Base-by-base conservation (phyloP, 2,329 filamentous ascomycete genomes). In the Neoarthrinium moseri region DNA sequence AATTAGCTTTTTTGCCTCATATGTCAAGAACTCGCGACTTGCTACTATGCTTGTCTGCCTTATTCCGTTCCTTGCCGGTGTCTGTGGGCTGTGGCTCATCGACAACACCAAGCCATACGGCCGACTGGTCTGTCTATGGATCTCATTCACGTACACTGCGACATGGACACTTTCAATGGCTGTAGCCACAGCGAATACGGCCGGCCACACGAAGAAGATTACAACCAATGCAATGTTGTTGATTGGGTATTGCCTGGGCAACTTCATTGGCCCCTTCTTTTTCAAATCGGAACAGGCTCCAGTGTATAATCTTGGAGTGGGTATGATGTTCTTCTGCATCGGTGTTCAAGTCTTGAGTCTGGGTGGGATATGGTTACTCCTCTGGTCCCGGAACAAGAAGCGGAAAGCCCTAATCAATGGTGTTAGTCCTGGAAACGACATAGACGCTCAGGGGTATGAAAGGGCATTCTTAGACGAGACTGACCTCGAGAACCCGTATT, bases 251-350 rank as follows among this genome's bases (percentile, higher is more conserved):
- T 83, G 79, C 54, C 71, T 76, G 2, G 81, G 80, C 5, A 84
- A 84, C 54, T 81, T 84, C 33, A 74, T 72, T 4, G 77, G 80
- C 0, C 82, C 82, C 0, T 83, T 84, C 61, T 84, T 84, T 64
- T 85, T 83, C 61, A 74, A 75, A 41, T 63, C 71, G 0, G 56
- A 69, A n/a, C 78, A 85, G 51, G 67, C 70, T 3, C 70, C 68
- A 4, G 60, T 59, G 4, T 72, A 72, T 21, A 58, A 54, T 11
- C 58, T 68, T 1, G 72, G 70, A 6, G 71, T 73, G 32, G 64
- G 64, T 12, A 69, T 67, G 0, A 61, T 73, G n/a, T 60, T 74
- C 13, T 64, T 70, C 3, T 60, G 66, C 17, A 66, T 71, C 54
- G 63, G 65, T 24, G 49, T 70, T 4, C 69, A 73, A 49, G 51